Evolutionary conservation across 2,329 filamentous ascomycete genomes (phyloP), one percentile per base, ranked within the genome.

Genomic region (Penicillium sp.): DNA sequence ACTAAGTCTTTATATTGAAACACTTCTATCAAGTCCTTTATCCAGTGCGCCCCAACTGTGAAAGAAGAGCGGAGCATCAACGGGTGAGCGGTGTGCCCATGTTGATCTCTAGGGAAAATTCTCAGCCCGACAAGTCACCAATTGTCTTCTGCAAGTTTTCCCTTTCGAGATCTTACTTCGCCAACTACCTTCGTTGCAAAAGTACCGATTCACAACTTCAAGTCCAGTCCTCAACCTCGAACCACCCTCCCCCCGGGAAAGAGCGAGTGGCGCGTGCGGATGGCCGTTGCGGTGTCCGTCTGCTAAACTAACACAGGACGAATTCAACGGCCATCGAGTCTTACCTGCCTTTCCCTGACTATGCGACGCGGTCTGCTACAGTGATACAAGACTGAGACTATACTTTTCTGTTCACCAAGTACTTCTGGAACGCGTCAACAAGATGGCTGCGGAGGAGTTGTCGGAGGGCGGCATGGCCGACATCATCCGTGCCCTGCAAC

Each of bases 401-500:
- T 5, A 46, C 13, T 35, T 46, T 31, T 44, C 34, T 40, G n/a
- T 40, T 51, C 39, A 18, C 39, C 14, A 35, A 39, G 37, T 31
- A 35, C 22, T 50, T 38, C 35, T 26, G 51, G 37, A 50, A 48
- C 52, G 49, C 45, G 57, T 53, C 38, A 39, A 45, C 55, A 55
- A 58, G 24, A 75, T 74, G 72, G 67, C 68, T 46, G 66, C 69
- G 31, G 69, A 71, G 60, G 71, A 71, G 57, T 60, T 74, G 47
- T 70, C 70, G 26, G 72, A 72, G 57, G 67, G 67, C 58, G 70
- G 71, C 57, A 73, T 75, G 66, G 66, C 70, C 60, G 75, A 75
- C 53, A 94, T 97, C 62, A 85, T 91, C 69, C 84, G 89, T 68
- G 94, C 94, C 39, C 85, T 99, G 64, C 85, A 94, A 66, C 84